Evolutionary conservation across 345 rosid species (phyloP), one percentile per base, ranked within the genome.

Genomic region (Barbarea vulgaris): DNA sequence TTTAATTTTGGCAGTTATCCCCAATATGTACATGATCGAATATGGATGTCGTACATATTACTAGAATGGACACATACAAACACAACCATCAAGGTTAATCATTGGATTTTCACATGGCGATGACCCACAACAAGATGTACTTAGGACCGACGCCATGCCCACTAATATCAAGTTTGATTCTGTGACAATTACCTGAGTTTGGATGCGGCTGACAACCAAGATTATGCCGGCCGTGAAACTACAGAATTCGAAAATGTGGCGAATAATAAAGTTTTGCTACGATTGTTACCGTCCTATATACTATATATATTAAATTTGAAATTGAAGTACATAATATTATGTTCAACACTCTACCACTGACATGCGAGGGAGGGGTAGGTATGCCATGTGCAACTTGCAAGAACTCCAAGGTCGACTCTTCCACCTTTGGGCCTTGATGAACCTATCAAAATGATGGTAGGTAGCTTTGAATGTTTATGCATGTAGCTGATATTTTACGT

Each of bases 371-470:
- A 22, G n/a, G n/a, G n/a, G n/a, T n/a, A n/a, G n/a, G 4, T 5
- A 9, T 39, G 33, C 46, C 14, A 1, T 0, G 54, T 72, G 36
- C 6, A 54, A 12, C 28, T 18, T 79, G 11, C 2, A 6, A 69
- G 69, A 65, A 36, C 78, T 3, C 27, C 39, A 3, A 54, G 19
- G 5, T 60, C 78, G 6, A 68, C 52, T 25, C 52, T 30, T 25
- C 82, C 78, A 15, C 82, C 82, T 0, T 79, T 79, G 18, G 7
- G 47, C 53, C 14, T 27, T 27, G 28, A 27, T 27, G 65, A 19
- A 75, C 83, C 2, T 39, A 70, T 25, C 61, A 37, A 36, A 19
- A 2, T 6, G 80, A 80, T 52, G 83, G 83, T 75, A 75, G 51
- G 58, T 41, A 9, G 5, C 14, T 9, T 2, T 53, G 7, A 7